Percentiles rank a stretch among this genome's conserved stretches.
Conservation (phyloP, 805 yeast genomes). For the Maudiozyma serrabonitensis region DNA sequence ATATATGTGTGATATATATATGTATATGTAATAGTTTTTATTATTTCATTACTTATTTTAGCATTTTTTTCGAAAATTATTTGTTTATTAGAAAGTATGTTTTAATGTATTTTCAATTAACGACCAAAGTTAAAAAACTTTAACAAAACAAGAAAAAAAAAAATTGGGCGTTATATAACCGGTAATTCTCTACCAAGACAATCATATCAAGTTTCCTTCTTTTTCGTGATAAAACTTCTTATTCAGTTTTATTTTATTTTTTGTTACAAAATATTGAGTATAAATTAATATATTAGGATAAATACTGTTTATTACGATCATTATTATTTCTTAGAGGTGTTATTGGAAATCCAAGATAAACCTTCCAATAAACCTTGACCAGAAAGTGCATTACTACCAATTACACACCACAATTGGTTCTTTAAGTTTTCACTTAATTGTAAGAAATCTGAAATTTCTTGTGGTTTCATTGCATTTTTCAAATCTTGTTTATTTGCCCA, state of each 20-base stretch:
- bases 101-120: not conserved
- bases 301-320: not conserved
- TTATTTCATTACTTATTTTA: too few relatives aligned
- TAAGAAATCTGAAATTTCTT: conserved; percentile 66
- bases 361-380: conserved; percentile 89
- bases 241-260: not conserved
- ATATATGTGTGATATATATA: not conserved
- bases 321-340: conserved; percentile 29
- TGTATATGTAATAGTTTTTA: too few relatives aligned
- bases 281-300: too few relatives aligned
- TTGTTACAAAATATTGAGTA: too few relatives aligned
- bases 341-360: conserved; percentile 72
- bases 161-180: not conserved
- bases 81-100: not conserved
- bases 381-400: conserved; percentile 81
- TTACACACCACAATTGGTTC: conserved; percentile 80
- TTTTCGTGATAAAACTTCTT: not conserved
- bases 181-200: too few relatives aligned
- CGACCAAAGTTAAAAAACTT: not conserved
- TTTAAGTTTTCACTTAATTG: conserved; percentile 48
- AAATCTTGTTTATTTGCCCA: conserved; percentile 87
- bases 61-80: not conserved
- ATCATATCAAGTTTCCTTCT: not conserved
- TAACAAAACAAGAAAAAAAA: not conserved
- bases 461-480: conserved; percentile 61